Conservation (phyloP, 2,329 filamentous ascomycete genomes). For the Teratosphaeria nubilosa region DNA sequence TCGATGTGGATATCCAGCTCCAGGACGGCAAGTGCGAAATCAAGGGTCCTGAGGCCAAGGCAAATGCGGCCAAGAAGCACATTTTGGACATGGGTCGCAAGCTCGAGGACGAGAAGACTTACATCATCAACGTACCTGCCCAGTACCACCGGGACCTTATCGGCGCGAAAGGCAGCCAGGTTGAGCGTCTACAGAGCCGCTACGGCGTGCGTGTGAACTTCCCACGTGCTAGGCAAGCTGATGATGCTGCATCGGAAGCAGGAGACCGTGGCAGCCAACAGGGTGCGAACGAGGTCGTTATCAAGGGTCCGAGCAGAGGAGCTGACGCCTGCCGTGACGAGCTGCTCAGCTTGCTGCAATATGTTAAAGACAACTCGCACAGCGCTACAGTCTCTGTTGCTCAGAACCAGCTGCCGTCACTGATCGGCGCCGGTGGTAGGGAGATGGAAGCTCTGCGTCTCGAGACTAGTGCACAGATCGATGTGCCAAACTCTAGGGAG, state of each 20-base stretch:
- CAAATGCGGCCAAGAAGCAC: constrained; percentile 72
- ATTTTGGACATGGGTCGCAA: constrained; percentile 71
- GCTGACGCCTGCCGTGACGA: constrained; percentile 88
- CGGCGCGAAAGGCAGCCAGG: constrained; percentile 73
- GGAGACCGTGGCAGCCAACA: constrained; percentile 63
- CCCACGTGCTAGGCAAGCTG: constrained; percentile 51
- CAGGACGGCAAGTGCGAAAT: constrained; percentile 90
- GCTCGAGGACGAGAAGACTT: constrained; percentile 82
- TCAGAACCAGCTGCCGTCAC: constrained; percentile 81
- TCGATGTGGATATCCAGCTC: constrained; percentile 72
- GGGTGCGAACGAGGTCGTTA: constrained; percentile 74
- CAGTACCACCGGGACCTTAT: constrained; percentile 94
- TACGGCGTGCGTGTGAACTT: constrained; percentile 96
- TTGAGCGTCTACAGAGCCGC: constrained; percentile 82
- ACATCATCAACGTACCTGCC: constrained; percentile 79
- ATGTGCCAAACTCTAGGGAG: constrained; percentile 75
- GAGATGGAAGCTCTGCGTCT: constrained; percentile 86
- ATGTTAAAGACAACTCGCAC: constrained; percentile 77
- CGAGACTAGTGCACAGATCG: constrained; percentile 76
- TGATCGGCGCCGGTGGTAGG: constrained; percentile 83
- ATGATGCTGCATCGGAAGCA: constrained; percentile 54
- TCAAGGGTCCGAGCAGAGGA: constrained; percentile 85
- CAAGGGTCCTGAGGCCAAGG: constrained; percentile 91
- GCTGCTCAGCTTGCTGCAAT: constrained; percentile 78
- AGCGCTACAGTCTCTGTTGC: constrained; percentile 73